Evolutionary conservation across 2,329 filamentous ascomycete species (phyloP).

Genomic region (Fusarium coffeatum): DNA sequence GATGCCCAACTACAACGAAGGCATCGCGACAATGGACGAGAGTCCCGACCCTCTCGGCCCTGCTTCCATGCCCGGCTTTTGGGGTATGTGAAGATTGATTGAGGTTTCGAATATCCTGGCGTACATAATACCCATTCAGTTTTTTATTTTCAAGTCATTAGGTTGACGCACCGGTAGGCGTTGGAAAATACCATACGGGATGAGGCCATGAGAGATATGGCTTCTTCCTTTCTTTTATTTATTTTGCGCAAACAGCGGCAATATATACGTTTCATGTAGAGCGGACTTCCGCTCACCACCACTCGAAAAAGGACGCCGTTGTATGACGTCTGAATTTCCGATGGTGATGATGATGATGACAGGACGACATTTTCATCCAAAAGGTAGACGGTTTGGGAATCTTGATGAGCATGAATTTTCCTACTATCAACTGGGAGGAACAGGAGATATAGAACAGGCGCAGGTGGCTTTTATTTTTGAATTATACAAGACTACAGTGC

Average conservation of each 20-base stretch:
- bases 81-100: conserved; percentile 51
- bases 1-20: conserved; percentile 60
- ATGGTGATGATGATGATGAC: conserved; percentile 44
- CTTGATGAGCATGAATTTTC: conserved; percentile 29
- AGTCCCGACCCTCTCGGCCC: conserved; percentile 51
- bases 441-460: conserved; percentile 30
- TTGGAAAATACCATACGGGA: conserved; percentile 42
- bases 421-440: conserved; percentile 20
- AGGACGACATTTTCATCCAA: conserved; percentile 40
- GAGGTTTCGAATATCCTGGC: conserved; percentile 42
- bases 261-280: conserved; percentile 46
- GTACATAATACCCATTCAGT: conserved; percentile 50
- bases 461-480: conserved; percentile 37
- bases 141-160: conserved; percentile 44
- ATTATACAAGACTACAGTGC: conserved; percentile 27
- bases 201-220: conserved; percentile 37
- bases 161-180: conserved; percentile 44
- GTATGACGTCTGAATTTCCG: conserved; percentile 3
- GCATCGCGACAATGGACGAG: conserved; percentile 52
- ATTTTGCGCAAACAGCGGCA: conserved; percentile 41
- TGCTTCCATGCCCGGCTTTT: conserved; percentile 49
- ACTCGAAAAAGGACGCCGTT: conserved; percentile 4
- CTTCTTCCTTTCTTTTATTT: conserved; percentile 30
- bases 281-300: conserved; percentile 37
- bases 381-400: conserved; percentile 32